Base-by-base conservation (phyloP, 192 early-diverging fungal species). In the Irineochytrium annulatum region DNA sequence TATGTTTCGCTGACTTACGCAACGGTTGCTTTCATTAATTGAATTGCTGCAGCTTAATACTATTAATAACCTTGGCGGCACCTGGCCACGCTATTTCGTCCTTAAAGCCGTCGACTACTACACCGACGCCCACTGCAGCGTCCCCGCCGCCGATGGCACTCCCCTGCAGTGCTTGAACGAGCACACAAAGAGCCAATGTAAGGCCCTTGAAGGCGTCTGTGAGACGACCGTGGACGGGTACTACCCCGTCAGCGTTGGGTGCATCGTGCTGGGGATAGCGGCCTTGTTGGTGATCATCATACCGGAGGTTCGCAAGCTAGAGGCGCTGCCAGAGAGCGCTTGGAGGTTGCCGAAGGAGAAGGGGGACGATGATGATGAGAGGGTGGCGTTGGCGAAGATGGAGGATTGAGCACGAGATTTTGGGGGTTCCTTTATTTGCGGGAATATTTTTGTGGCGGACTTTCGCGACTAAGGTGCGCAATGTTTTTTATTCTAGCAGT, bases 41-140 rank as follows among this genome's bases (percentile, higher is more conserved):
- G 0, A 22, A 28, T 22, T 62, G 33, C 28, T 35, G 62, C 78
- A 92, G 53, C 77, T 98, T 34, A 95, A 95, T 67, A 98, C 96
- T 1, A 70, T 97, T 54, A 89, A 86, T 63, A 98, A 98, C 72
- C 89, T 98, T 69, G 96, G 94, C 43, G 96, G 96, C 28, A 98
- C 94, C 3, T 97, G 92, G 96, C 91, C 94, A 0, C 83, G 88
- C 26, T 95, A 86, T 74, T 94, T 97, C 80, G 85, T 98, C 16
- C 78, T 98, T 52, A 81, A 90, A 62, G 83, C 92, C 0, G 92
- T 98, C 14, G 95, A 98, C 68, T 85, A 84, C 48, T 89, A 92
- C 57, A 94, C 93, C 22, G 79, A 81, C n/a, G 80, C 91, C 4
- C 76, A 75, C 0, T 98, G 95, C 53, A 70, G 73, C 31, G 60